These are phyloP conservation scores for Erodium maritimum DNA, from an alignment of 345 rosid species.

Conservation along the genomic window DNA sequence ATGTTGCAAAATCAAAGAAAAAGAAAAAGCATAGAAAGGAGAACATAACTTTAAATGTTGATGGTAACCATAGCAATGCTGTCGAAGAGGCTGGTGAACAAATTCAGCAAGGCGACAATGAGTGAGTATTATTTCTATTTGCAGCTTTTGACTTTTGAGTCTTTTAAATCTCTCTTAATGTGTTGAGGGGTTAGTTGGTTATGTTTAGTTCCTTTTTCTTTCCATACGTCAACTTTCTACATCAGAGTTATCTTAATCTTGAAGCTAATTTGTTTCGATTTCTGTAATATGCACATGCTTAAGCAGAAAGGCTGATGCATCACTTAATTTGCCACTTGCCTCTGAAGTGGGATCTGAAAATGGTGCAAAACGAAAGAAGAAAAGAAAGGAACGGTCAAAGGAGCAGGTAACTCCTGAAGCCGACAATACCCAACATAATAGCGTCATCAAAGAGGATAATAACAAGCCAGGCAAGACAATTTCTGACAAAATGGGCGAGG, in stretches of 20 bases:
- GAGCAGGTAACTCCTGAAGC: background rate
- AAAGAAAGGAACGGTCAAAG: background rate
- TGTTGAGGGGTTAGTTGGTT: background rate
- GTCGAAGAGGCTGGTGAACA: background rate
- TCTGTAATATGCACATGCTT: background rate
- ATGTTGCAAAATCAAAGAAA: constrained; percentile 2
- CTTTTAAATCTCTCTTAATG: too few relatives aligned
- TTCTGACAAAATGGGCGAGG: background rate
- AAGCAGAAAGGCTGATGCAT: background rate
- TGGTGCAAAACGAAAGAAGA: background rate
- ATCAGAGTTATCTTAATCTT: background rate
- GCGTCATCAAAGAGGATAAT: background rate
- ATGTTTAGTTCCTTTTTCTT: background rate
- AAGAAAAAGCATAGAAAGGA: constrained; percentile 8
- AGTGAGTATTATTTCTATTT: background rate
- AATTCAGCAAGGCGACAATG: background rate
- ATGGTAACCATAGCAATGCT: background rate
- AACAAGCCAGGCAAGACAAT: background rate
- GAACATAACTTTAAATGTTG: background rate
- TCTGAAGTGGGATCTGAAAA: background rate
- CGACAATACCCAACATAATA: background rate
- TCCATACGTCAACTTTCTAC: background rate
- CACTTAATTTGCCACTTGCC: background rate
- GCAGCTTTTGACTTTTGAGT: background rate
- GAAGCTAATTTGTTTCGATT: background rate